Percentiles rank a stretch among this genome's conserved stretches.
phyloP scores from a whole-genome alignment of 163 green algal species.

The Smithsoniella earleae region DNA sequence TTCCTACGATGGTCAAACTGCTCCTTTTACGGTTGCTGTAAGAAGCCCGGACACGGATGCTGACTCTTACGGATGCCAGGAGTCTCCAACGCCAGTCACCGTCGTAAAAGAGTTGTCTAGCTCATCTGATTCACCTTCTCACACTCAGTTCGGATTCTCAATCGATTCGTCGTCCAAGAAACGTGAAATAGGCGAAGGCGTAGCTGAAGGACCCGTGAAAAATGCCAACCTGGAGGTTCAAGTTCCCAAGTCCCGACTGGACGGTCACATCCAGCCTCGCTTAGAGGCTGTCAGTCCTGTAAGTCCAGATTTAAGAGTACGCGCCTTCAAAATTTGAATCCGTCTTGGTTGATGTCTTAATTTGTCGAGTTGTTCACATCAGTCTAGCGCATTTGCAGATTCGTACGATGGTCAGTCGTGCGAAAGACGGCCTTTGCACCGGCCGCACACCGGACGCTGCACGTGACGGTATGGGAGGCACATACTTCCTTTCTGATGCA shows the following conservation, averaged over 20 bases:
- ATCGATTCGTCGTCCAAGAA: not conserved
- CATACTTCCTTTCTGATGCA: slow-evolving; percentile 82
- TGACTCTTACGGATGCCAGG: not conserved
- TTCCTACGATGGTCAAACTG: not conserved
- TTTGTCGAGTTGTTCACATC: no score
- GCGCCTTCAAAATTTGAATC: not conserved
- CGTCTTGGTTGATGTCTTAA: no score
- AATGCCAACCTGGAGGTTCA: not conserved
- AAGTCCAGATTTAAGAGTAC: not conserved
- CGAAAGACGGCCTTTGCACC: not conserved
- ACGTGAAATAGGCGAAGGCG: not conserved
- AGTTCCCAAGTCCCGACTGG: not conserved
- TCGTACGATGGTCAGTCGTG: not conserved
- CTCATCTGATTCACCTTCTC: not conserved
- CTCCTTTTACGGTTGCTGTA: not conserved
- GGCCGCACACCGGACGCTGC: slow-evolving; percentile 48
- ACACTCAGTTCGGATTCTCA: not conserved
- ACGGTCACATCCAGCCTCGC: not conserved
- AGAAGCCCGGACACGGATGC: not conserved
- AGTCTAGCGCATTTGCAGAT: not conserved
- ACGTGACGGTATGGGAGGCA: slow-evolving; percentile 78
- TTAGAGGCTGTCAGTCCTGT: not conserved
- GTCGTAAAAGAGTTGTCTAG: not conserved
- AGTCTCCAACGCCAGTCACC: not conserved
- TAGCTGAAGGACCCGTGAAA: not conserved